A percentile compares a stretch with the other conserved stretches of the same genome.
Evolutionary conservation across 805 yeast genomes (phyloP).

Genomic region (Saccharomycopsis sp.): DNA sequence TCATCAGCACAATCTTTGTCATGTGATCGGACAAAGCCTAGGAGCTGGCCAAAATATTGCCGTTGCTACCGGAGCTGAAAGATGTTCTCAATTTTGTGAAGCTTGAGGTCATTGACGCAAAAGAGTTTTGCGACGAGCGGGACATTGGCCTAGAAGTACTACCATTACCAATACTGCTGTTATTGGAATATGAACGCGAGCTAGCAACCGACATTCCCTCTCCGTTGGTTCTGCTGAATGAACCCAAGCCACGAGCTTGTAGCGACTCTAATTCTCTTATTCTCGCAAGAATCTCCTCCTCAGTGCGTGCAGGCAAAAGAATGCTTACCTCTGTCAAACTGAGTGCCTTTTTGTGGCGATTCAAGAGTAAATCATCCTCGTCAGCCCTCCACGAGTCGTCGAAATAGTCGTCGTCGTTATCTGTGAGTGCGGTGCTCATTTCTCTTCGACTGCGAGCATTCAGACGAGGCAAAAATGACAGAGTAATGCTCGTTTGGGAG

Average conservation of each 20-base stretch:
- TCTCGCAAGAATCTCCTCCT: slow-evolving; percentile 63
- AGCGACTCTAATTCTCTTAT: slow-evolving; percentile 38
- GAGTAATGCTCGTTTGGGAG: slow-evolving; percentile 7
- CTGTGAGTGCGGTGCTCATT: background rate
- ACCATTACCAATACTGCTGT: background rate
- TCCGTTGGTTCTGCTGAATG: slow-evolving; percentile 2
- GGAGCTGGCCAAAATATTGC: background rate
- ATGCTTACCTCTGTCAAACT: slow-evolving; percentile 74
- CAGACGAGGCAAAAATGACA: slow-evolving; percentile 20
- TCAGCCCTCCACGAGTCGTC: slow-evolving; percentile 41
- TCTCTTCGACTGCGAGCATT: slow-evolving; percentile 14
- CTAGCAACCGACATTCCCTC: background rate
- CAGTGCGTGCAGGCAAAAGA: slow-evolving; percentile 64
- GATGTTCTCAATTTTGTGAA: slow-evolving; percentile 4
- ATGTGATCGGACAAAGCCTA: background rate
- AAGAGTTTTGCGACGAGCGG: slow-evolving; percentile 14
- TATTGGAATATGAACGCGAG: background rate
- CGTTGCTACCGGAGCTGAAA: background rate
- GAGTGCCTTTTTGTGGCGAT: slow-evolving; percentile 50
- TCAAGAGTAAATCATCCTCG: slow-evolving; percentile 62
- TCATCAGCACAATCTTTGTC: too few species aligned
- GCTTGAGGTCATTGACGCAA: slow-evolving; percentile 15
- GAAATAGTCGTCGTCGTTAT: background rate
- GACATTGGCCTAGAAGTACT: slow-evolving; percentile 6
- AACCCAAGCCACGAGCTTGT: background rate